Percentiles rank a stretch among this genome's conserved stretches.
Conservation (phyloP, 768 basidiomycete species). For the Mycena kentingensis region DNA sequence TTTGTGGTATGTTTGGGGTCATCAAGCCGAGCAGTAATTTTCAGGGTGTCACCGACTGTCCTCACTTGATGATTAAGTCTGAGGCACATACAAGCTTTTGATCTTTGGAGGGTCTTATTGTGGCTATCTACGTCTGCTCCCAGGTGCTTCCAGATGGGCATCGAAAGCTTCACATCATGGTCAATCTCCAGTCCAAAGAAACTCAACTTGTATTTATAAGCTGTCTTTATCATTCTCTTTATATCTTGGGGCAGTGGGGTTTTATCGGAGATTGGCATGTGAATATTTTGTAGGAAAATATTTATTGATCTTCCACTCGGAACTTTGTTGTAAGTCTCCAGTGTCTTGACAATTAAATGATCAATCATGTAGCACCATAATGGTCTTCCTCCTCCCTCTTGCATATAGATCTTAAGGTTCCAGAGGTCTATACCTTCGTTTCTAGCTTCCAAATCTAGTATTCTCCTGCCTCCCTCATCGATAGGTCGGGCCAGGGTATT, state of each 20-base stretch:
- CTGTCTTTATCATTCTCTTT: background rate
- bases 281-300: background rate
- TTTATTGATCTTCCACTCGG: too few species aligned
- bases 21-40: background rate
- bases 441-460: background rate
- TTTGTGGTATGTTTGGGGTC: background rate
- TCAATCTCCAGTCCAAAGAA: too few species aligned
- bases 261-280: background rate
- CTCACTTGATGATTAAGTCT: background rate
- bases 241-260: background rate
- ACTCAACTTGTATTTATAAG: too few species aligned
- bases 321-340: too few species aligned
- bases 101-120: too few species aligned
- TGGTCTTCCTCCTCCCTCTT: background rate
- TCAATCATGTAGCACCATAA: background rate
- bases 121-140: too few species aligned
- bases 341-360: background rate
- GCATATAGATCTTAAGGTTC: background rate
- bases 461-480: background rate
- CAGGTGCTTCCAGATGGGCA: too few species aligned
- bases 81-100: too few species aligned
- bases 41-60: background rate
- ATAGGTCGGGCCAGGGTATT: background rate
- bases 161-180: too few species aligned
- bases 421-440: background rate